Evolutionary conservation across 768 basidiomycete genomes (phyloP), one percentile per base, ranked within the genome.

Genomic region (Tylopilus rubrobrunneus): DNA sequence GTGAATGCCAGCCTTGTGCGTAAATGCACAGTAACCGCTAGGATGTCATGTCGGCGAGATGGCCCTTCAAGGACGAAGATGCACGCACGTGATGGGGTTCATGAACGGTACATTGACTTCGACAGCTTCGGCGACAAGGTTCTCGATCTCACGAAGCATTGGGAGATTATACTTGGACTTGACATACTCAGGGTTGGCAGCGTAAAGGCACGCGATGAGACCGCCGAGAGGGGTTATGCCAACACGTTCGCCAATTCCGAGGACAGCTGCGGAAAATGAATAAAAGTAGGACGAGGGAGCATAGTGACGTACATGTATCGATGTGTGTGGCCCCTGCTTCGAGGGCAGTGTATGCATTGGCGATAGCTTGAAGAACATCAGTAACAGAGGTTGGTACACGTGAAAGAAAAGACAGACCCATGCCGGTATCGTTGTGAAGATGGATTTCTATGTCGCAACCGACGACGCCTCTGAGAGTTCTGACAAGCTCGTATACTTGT

Each of bases 1-100:
- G 73, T 99, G 97, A 60, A 99, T 99, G 69, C 97, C 97, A 21
- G 97, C 97, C 86, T 99, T 98, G 86, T 98, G 97, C 27, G 97
- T 99, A 78, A 99, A 99, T 4, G 97, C 97, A 68, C 97, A 98
- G 75, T 98, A 99, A 15, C 97, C 97, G 52, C 95, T 98, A 59
- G 5, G 51, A 12, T 45, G 40, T 8, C 43, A 25, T 41, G 10
- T 53, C 52, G 33, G 45, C 34, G 48, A 44, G 34, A 42, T 10
- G 7, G 40, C 43, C 5, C 46, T 6, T 23, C 39, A 15, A 29
- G 7, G 11, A 47, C 2, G 27, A 11, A 53, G 31, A n/a, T 43
- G 34, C 15, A 41, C 54, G 74, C 79, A 90, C 86, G 90, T 92
- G 67, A 94, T 88, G 34, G 92, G 91, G 75, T 96, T 96, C 84